phyloP scores from a whole-genome alignment of 2,329 filamentous ascomycete species.

The Trichoderma sp. region DNA sequence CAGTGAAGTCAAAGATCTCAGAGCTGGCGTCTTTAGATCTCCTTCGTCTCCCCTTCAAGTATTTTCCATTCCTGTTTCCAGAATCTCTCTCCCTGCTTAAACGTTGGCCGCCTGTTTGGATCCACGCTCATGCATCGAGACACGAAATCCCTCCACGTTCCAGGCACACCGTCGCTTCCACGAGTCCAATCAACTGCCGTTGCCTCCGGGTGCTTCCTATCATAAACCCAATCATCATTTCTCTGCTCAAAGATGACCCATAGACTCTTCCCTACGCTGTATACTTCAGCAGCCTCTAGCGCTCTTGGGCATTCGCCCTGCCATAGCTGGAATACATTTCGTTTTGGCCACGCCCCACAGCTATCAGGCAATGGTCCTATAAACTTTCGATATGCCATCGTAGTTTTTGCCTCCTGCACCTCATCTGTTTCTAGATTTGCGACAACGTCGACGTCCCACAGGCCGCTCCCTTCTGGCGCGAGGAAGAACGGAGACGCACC shows the following conservation, averaged over 20 bases:
- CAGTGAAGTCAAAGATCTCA: too few species aligned
- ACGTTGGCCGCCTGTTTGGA: not conserved
- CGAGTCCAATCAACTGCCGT: not conserved
- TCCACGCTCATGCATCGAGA: not conserved
- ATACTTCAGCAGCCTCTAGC: conserved; percentile 3
- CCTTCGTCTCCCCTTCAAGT: not conserved
- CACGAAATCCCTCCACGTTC: not conserved
- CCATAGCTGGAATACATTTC: not conserved
- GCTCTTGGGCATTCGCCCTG: not conserved
- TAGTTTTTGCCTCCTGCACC: not conserved
- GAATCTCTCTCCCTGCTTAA: not conserved
- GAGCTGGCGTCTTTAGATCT: not conserved
- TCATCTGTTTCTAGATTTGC: not conserved
- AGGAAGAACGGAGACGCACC: conserved; percentile 5
- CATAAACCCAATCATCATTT: not conserved
- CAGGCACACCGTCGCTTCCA: not conserved
- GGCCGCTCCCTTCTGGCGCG: not conserved
- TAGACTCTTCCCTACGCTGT: not conserved
- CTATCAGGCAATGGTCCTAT: not conserved
- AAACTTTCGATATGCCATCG: not conserved
- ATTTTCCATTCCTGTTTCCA: not conserved
- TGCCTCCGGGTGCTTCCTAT: not conserved
- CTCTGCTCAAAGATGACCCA: conserved; percentile 6
- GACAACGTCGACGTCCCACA: not conserved
- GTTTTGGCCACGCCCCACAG: not conserved